Evolutionary conservation across 1,284 basidiomycete species (phyloP).

Genomic region (Prillingera fragicola): DNA sequence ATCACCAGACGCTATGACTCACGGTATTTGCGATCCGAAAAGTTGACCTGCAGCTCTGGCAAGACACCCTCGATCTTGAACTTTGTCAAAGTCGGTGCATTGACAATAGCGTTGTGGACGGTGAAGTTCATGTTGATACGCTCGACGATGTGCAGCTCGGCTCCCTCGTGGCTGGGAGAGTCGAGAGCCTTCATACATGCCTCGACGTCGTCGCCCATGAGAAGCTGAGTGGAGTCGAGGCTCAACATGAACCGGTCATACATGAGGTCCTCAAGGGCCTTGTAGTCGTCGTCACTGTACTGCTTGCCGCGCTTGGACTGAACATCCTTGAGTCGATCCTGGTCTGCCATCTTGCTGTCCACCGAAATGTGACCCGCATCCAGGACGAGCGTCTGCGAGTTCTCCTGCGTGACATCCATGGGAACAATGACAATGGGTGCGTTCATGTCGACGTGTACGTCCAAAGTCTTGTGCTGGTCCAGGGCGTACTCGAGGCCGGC

Average conservation of each 20-base stretch:
- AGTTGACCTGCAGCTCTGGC: conserved; percentile 82
- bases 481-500: conserved; percentile 92
- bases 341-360: conserved; percentile 81
- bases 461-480: conserved; percentile 62
- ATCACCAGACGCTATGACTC: conserved; percentile 8
- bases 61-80: conserved; percentile 91
- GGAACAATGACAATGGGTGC: conserved; percentile 97
- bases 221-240: conserved; percentile 83
- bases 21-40: conserved; percentile 92
- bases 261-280: conserved; percentile 85
- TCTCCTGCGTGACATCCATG: conserved; percentile 73
- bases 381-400: conserved; percentile 82
- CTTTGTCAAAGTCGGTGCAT: conserved; percentile 74
- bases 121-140: conserved; percentile 86
- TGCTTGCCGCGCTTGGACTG: conserved; percentile 78
- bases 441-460: conserved; percentile 92
- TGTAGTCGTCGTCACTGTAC: conserved; percentile 86
- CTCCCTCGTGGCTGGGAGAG: conserved; percentile 47
- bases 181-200: conserved; percentile 73
- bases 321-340: conserved; percentile 72
- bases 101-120: conserved; percentile 90
- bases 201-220: conserved; percentile 80
- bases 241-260: conserved; percentile 87
- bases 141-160: conserved; percentile 82
- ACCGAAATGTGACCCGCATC: conserved; percentile 97